Percentiles rank a stretch among this genome's conserved stretches.
These are phyloP conservation scores for Aspergillus sclerotialis DNA, from an alignment of 2,329 filamentous ascomycete species.

Conservation along the genomic window DNA sequence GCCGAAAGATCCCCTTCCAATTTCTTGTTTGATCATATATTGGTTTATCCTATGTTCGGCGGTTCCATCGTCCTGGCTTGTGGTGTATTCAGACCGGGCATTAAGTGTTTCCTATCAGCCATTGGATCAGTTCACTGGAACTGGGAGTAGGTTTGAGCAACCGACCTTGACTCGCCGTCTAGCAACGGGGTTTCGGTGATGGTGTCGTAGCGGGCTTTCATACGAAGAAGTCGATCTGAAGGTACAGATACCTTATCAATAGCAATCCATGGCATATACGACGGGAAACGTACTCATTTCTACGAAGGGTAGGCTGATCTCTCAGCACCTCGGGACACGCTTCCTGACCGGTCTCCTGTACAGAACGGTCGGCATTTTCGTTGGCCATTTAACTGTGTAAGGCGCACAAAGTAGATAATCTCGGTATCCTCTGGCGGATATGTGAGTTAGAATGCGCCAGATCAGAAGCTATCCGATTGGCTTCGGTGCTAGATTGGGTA, in stretches of 20 bases:
- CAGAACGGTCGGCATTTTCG: constrained; percentile 11
- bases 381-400: constrained; percentile 15
- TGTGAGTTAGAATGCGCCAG: too few relatives aligned
- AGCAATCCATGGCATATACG: too few relatives aligned
- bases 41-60: constrained; percentile 88
- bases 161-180: constrained; percentile 58
- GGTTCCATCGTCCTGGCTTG: constrained; percentile 72
- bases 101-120: constrained; percentile 69
- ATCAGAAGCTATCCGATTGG: too few relatives aligned
- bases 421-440: too few relatives aligned
- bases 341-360: constrained; percentile 12
- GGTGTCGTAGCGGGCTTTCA: constrained; percentile 59
- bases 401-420: background rate
- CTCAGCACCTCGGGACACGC: constrained; percentile 5
- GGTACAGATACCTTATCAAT: too few relatives aligned
- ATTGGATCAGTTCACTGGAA: constrained; percentile 8
- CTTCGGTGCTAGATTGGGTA: background rate
- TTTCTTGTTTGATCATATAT: constrained; percentile 89
- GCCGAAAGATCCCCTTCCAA: constrained; percentile 92
- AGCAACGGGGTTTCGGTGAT: constrained; percentile 54
- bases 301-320: constrained; percentile 11
- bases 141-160: constrained; percentile 4
- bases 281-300: constrained; percentile 19
- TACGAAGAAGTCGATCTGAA: constrained; percentile 51
- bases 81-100: constrained; percentile 78